Conservation (phyloP, 139 green algal genomes). For the Auxenochlorella pyrenoidosa region DNA sequence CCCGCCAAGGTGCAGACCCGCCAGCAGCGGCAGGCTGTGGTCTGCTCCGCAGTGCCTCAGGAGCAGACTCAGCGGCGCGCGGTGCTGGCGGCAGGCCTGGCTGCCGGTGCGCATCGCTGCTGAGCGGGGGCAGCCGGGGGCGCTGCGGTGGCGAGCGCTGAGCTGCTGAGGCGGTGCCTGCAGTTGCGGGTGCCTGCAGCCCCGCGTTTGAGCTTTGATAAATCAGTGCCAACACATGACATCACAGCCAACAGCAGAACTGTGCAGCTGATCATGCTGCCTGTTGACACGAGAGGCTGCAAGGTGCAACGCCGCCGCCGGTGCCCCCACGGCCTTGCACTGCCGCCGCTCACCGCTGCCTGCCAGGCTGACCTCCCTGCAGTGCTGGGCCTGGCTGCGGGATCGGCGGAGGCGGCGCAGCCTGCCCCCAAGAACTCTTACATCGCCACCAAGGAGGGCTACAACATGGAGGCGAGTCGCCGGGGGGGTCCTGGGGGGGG, state of each 20-base stretch:
- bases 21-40: neutral
- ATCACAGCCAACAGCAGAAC: no score
- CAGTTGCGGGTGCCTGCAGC: no score
- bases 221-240: no score
- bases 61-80: constrained; percentile 6
- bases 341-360: neutral
- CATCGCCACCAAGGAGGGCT: neutral
- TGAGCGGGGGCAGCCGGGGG: neutral
- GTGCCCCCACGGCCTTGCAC: neutral
- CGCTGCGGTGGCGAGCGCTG: neutral
- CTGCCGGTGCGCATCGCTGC: neutral
- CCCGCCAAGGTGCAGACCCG: neutral
- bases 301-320: neutral
- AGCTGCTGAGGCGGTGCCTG: neutral
- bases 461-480: neutral
- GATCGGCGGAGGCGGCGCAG: neutral
- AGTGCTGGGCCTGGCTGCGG: constrained; percentile 19
- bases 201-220: no score
- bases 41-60: neutral
- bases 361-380: neutral
- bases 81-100: neutral
- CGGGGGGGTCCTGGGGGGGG: no score
- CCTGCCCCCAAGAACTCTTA: constrained; percentile 24
- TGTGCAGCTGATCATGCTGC: no score
- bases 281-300: no score